A percentile compares a stretch with the other conserved stretches of the same genome.
These are phyloP conservation scores for Ogataea zsoltii DNA, from an alignment of 805 yeast genomes.

Conservation along the genomic window DNA sequence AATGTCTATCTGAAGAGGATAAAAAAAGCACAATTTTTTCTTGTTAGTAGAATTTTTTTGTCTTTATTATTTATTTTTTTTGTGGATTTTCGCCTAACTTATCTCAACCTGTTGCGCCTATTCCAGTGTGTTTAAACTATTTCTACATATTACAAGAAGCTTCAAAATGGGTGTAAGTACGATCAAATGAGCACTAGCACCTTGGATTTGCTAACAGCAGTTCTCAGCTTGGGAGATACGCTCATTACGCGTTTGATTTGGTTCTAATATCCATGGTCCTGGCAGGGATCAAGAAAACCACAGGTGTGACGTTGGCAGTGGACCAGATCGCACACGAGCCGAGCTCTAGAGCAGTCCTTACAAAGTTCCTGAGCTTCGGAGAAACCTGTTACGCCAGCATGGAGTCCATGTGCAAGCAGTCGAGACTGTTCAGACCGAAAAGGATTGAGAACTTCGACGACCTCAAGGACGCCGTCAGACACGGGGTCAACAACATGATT, in stretches of 20 bases:
- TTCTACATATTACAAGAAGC: neutral
- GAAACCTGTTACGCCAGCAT: slow-evolving; percentile 56
- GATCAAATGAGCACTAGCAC: neutral
- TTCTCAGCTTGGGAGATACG: slow-evolving; percentile 55
- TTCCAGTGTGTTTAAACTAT: no score
- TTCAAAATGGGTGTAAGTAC: neutral
- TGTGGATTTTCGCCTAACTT: neutral
- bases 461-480: slow-evolving; percentile 29
- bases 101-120: no score
- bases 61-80: neutral
- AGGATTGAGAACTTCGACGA: slow-evolving; percentile 33
- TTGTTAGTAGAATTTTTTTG: neutral
- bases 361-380: slow-evolving; percentile 58
- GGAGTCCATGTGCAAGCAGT: slow-evolving; percentile 44
- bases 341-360: slow-evolving; percentile 43
- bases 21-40: no score
- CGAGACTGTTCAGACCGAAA: slow-evolving; percentile 50
- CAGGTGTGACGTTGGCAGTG: slow-evolving; percentile 56
- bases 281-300: slow-evolving; percentile 82
- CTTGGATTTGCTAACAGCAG: neutral
- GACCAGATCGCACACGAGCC: slow-evolving; percentile 43
- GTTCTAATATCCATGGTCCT: slow-evolving; percentile 76
- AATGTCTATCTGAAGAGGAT: neutral
- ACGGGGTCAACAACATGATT: slow-evolving; percentile 31
- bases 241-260: slow-evolving; percentile 77